A percentile compares a stretch with the other conserved stretches of the same genome.
Conservation (phyloP, 2,329 filamentous ascomycete genomes). For the Drechslerella coelobrocha region DNA sequence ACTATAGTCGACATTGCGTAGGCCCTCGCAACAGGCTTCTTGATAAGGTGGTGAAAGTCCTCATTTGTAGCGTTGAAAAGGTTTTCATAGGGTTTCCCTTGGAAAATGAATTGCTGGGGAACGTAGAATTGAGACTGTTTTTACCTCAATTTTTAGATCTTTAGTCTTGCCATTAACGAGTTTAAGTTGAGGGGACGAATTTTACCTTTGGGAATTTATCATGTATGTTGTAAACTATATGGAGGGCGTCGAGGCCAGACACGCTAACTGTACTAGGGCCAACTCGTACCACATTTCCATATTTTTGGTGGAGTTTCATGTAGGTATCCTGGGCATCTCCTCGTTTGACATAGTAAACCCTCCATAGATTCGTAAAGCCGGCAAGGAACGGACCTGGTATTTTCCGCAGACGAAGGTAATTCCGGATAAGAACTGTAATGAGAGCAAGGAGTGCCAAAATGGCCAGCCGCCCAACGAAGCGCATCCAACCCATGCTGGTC, state of each 20-base stretch:
- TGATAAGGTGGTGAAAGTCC: constrained; percentile 75
- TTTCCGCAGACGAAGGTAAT: constrained; percentile 68
- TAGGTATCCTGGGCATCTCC: constrained; percentile 72
- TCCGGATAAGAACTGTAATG: constrained; percentile 52
- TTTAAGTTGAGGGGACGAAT: constrained; percentile 5
- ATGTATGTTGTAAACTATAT: constrained; percentile 80
- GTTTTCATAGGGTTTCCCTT: constrained; percentile 72
- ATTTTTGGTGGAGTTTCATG: constrained; percentile 70
- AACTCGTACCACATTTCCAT: constrained; percentile 76
- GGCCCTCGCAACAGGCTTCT: constrained; percentile 75
- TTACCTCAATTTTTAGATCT: too few species aligned
- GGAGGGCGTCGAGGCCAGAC: constrained; percentile 74
- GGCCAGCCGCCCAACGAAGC: constrained; percentile 10
- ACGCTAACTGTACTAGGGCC: constrained; percentile 79
- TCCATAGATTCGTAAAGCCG: constrained; percentile 74
- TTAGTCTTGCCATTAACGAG: not conserved
- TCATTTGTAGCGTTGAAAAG: constrained; percentile 80
- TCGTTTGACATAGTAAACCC: constrained; percentile 72
- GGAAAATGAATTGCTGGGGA: constrained; percentile 75
- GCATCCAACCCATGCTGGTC: constrained; percentile 17
- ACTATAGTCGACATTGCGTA: constrained; percentile 80
- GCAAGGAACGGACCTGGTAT: constrained; percentile 77
- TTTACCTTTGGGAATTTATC: constrained; percentile 78
- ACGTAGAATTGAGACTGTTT: constrained; percentile 80
- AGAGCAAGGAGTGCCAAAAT: constrained; percentile 6